Base-by-base conservation (phyloP, 2,329 filamentous ascomycete species). In the Arthrinium phaeospermum region DNA sequence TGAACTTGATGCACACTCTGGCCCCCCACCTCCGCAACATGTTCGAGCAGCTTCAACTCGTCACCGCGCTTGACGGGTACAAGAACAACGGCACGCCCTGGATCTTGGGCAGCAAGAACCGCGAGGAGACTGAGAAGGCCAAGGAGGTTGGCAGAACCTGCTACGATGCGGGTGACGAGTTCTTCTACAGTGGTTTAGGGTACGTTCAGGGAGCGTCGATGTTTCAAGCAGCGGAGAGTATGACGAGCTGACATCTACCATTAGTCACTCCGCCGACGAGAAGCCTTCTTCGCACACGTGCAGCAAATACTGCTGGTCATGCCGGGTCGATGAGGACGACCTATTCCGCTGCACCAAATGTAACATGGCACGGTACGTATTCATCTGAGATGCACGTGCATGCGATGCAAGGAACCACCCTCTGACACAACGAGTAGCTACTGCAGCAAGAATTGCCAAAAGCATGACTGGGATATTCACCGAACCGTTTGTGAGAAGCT, bases 41-140 rank as follows among this genome's bases (percentile, higher is more conserved):
- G 30, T 75, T 76, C 71, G 71, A 75, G 71, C 76, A 78, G 69
- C 51, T 76, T 13, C 77, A 78, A 51, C 72, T 78, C 2, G 13
- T 75, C 8, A 74, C 76, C 16, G 76, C 75, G 10, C 68, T 77
- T 4, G 70, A 74, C 34, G 73, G 74, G 68, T 78, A 78, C 72
- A 75, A 75, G 68, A 76, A 77, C 67, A 71, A 78, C 34, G 76
- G 77, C 10, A 77, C 73, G 4, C 72, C 61, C 3, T 78, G 77
- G 76, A 34, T 72, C 13, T 16, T 71, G 22, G 76, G 74, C 16
- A 77, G 75, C 69, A 77, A 77, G 61, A 67, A 24, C 24, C 37
- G 68, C 30, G 3, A 16, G 3, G 70, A 74, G 12, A 70, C 71
- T 4, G 8, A n/a, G 30, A 27, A 45, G 2, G 1, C 57, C 22